Evolutionary conservation across 2,329 filamentous ascomycete genomes (phyloP).

Genomic region (Hymenoscyphus scutula): DNA sequence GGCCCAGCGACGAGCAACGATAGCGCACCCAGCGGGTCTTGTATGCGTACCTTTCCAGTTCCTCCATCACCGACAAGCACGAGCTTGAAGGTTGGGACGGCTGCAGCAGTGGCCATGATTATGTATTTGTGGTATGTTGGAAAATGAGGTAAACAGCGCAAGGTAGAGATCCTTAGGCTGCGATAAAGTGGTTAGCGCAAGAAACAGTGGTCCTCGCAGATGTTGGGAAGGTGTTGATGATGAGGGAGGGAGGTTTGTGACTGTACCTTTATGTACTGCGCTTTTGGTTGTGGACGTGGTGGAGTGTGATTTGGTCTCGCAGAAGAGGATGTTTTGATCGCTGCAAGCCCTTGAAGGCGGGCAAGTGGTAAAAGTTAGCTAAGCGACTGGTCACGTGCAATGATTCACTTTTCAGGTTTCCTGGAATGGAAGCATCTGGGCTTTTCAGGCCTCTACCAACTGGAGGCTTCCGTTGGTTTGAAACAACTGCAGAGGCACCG

Average conservation of each 20-base stretch:
- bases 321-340: conserved; percentile 35
- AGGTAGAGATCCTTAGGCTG: conserved; percentile 22
- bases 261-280: conserved; percentile 30
- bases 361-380: conserved; percentile 22
- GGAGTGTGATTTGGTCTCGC: conserved; percentile 30
- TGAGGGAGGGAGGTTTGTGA: conserved; percentile 13
- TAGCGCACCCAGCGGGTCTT: conserved; percentile 11
- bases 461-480: not conserved
- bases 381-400: conserved; percentile 15
- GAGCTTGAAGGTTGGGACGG: conserved; percentile 92
- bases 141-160: conserved; percentile 31
- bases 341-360: conserved; percentile 21
- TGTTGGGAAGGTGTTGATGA: not conserved
- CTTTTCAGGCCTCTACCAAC: not conserved
- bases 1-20: conserved; percentile 14
- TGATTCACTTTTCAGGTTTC: conserved; percentile 1
- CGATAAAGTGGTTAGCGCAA: conserved; percentile 30
- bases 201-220: conserved; percentile 4
- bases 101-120: conserved; percentile 63
- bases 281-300: conserved; percentile 34
- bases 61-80: conserved; percentile 99
- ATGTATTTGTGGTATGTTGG: conserved; percentile 25
- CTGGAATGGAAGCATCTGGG: not conserved
- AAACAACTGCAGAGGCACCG: not conserved
- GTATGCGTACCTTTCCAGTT: conserved; percentile 86